These are phyloP conservation scores for Chiua virens DNA, from an alignment of 768 basidiomycete genomes.

Conservation along the genomic window DNA sequence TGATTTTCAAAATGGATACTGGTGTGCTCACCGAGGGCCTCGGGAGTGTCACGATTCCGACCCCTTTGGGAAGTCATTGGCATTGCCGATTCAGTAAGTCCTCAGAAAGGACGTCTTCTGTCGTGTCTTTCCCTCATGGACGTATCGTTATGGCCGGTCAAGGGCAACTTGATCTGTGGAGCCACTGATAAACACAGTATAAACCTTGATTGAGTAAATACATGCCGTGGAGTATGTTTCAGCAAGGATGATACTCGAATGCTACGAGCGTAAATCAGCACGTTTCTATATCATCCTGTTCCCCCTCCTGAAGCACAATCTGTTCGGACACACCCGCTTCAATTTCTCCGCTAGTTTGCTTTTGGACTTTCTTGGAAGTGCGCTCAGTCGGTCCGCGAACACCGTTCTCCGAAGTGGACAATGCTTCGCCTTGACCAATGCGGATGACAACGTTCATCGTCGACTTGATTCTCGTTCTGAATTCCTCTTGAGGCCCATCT, in stretches of 20 bases:
- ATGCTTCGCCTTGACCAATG: slow-evolving; percentile 58
- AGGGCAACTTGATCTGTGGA: not conserved
- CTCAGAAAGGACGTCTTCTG: not conserved
- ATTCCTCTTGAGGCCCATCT: slow-evolving; percentile 53
- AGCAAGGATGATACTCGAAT: too few species aligned
- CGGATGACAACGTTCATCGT: slow-evolving; percentile 59
- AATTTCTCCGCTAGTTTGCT: slow-evolving; percentile 8
- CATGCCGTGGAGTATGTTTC: too few species aligned
- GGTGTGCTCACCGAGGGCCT: slow-evolving; percentile 3
- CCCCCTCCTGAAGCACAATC: slow-evolving; percentile 42
- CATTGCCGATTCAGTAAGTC: not conserved
- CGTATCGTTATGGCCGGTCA: not conserved
- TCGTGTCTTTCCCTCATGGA: not conserved
- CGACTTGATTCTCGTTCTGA: slow-evolving; percentile 68
- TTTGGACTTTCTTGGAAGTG: slow-evolving; percentile 8
- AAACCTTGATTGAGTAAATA: not conserved
- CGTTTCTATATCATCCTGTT: slow-evolving; percentile 43
- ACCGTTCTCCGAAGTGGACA: slow-evolving; percentile 18
- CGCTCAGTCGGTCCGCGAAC: not conserved
- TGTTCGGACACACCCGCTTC: slow-evolving; percentile 14
- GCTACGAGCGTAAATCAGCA: slow-evolving; percentile 5
- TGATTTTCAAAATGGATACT: not conserved
- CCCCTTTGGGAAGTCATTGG: not conserved
- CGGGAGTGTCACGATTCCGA: not conserved
- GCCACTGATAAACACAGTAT: not conserved